Percentiles rank a stretch among this genome's conserved stretches.
These are phyloP conservation scores for Ceraceosorus guamensis DNA, from an alignment of 1,284 basidiomycete species.

Conservation along the genomic window DNA sequence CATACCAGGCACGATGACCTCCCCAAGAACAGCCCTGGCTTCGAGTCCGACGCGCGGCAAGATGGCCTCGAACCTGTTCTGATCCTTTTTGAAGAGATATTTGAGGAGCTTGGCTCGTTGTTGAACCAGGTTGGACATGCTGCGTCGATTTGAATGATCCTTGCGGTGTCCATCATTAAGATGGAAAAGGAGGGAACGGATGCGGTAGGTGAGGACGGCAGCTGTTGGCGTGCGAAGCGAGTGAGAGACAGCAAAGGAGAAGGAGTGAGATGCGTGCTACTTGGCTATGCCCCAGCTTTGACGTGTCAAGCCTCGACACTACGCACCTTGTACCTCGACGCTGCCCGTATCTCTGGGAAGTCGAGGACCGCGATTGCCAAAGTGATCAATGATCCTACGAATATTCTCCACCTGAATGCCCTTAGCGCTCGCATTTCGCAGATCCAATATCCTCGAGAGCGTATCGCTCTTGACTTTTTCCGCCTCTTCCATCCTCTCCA, in stretches of 20 bases:
- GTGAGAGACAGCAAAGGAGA: background rate
- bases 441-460: constrained; percentile 68
- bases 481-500: constrained; percentile 11
- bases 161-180: constrained; percentile 59
- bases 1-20: constrained; percentile 55
- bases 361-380: constrained; percentile 54
- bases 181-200: constrained; percentile 74
- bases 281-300: background rate
- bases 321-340: constrained; percentile 77
- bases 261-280: background rate
- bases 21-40: constrained; percentile 75
- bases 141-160: constrained; percentile 70
- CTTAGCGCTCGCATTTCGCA: constrained; percentile 74
- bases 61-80: constrained; percentile 66
- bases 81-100: constrained; percentile 66
- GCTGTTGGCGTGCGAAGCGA: constrained; percentile 52
- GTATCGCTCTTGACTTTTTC: constrained; percentile 56
- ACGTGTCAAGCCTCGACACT: background rate
- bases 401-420: constrained; percentile 81
- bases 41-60: constrained; percentile 71
- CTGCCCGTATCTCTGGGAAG: constrained; percentile 64
- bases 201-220: constrained; percentile 75
- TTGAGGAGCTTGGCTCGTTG: constrained; percentile 73
- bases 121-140: constrained; percentile 68
- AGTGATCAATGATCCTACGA: constrained; percentile 67